These are phyloP conservation scores for Globisporangium cylindrosporum DNA, from an alignment of 352 stramenopile species.

Conservation along the genomic window DNA sequence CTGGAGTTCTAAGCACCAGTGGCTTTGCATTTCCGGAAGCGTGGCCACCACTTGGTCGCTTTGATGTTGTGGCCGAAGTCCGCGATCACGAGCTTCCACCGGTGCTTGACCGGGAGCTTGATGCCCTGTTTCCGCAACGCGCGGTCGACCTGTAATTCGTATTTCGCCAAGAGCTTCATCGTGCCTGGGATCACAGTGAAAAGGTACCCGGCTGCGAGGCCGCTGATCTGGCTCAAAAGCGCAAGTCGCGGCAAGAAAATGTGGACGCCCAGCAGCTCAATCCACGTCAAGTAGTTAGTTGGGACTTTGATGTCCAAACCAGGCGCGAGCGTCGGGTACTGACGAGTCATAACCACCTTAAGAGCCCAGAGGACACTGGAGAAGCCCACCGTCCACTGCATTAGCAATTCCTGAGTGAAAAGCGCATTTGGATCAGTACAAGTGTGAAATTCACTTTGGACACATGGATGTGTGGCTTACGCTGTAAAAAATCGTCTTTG, in stretches of 20 bases:
- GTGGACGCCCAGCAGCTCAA: constrained; percentile 51
- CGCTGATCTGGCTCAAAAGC: constrained; percentile 51
- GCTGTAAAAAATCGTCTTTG: constrained; percentile 14
- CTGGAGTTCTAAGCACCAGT: background rate
- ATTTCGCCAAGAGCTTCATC: constrained; percentile 10
- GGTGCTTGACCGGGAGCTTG: constrained; percentile 16
- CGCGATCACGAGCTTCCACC: constrained; percentile 14
- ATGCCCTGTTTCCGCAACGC: constrained; percentile 14
- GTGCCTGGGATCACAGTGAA: constrained; percentile 14
- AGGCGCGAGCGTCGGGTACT: constrained; percentile 24
- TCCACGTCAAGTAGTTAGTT: constrained; percentile 46
- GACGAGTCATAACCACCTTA: constrained; percentile 26
- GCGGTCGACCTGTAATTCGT: constrained; percentile 3
- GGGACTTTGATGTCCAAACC: constrained; percentile 25
- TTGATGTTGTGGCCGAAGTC: constrained; percentile 9
- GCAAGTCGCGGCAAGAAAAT: constrained; percentile 41
- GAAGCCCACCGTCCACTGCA: constrained; percentile 23
- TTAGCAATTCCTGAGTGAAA: constrained; percentile 13
- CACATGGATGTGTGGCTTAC: constrained; percentile 7
- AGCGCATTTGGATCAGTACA: too few relatives aligned
- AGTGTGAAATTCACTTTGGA: too few relatives aligned
- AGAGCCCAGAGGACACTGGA: constrained; percentile 25
- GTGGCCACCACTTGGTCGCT: constrained; percentile 12
- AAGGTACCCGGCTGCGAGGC: constrained; percentile 38
- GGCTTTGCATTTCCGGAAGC: constrained; percentile 7